Evolutionary conservation across 805 yeast species (phyloP).

Genomic region (Yarrowia hollandica): DNA sequence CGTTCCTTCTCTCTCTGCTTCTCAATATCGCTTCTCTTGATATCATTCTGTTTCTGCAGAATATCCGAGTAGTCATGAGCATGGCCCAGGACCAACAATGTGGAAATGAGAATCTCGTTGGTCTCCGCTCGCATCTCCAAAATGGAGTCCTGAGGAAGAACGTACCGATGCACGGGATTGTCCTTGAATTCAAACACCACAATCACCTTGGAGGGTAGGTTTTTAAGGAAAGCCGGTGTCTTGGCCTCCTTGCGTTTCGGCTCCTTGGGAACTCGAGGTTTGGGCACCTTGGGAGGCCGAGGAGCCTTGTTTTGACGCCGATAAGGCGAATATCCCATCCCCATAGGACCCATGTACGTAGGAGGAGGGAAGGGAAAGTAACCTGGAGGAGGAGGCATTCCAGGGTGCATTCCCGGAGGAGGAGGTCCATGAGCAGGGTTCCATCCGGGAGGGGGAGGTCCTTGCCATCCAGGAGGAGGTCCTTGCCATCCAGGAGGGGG

Average conservation of each 20-base stretch:
- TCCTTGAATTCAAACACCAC: slow-evolving; percentile 84
- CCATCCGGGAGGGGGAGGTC: slow-evolving; percentile 13
- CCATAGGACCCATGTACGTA: slow-evolving; percentile 23
- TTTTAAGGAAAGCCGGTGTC: slow-evolving; percentile 29
- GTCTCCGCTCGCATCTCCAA: slow-evolving; percentile 51
- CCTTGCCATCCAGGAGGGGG: slow-evolving; percentile 8
- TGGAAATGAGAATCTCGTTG: slow-evolving; percentile 44
- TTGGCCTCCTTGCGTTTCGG: slow-evolving; percentile 25
- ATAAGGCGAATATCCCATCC: slow-evolving; percentile 25
- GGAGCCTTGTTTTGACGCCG: slow-evolving; percentile 29
- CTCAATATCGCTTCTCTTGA: slow-evolving; percentile 33
- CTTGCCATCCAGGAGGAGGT: slow-evolving; percentile 29
- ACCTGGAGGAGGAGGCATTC: not conserved
- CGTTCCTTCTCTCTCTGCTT: slow-evolving; percentile 36
- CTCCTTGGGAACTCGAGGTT: slow-evolving; percentile 18
- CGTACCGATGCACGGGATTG: slow-evolving; percentile 69
- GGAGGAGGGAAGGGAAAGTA: slow-evolving; percentile 24
- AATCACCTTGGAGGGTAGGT: slow-evolving; percentile 49
- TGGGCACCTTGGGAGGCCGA: slow-evolving; percentile 31
- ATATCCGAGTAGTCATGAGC: slow-evolving; percentile 24
- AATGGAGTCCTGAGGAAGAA: slow-evolving; percentile 74
- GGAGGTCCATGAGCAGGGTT: not conserved
- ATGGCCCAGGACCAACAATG: slow-evolving; percentile 38
- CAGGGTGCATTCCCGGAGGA: not conserved
- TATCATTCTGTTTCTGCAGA: slow-evolving; percentile 39